Evolutionary conservation across 768 basidiomycete species (phyloP), one percentile per base, ranked within the genome.

Genomic region (Mycena venus): DNA sequence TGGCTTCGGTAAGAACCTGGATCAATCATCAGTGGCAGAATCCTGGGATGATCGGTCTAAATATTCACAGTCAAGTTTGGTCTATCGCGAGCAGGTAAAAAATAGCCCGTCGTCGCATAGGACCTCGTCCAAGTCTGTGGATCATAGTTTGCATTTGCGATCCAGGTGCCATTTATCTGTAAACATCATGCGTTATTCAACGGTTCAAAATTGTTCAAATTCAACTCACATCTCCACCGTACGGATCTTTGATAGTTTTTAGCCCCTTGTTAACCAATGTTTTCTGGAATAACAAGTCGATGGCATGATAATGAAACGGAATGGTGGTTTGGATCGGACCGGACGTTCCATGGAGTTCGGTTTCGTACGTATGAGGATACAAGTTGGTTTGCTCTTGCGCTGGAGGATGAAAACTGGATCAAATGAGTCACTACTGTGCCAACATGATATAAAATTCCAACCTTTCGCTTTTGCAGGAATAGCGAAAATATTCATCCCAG

Each of bases 401-500:
- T 10, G 83, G 80, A 29, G 78, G 77, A 70, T 81, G 78, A 60
- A 82, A 83, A 2, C 83, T 85, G n/a, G n/a, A n/a, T n/a, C n/a
- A n/a, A n/a, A n/a, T n/a, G n/a, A n/a, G n/a, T n/a, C n/a, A n/a
- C n/a, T n/a, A n/a, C n/a, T n/a, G n/a, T n/a, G n/a, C n/a, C n/a
- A n/a, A n/a, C n/a, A n/a, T n/a, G n/a, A n/a, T n/a, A n/a, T n/a
- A n/a, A 51, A 64, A 44, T 6, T 75, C 82, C 29, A 32, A 88
- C 87, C 76, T 86, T 75, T 86, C 85, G 10, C 82, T 77, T 63
- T 82, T 84, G 70, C 80, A 81, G 6, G 82, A 83, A 71, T 87
- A 86, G 58, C 85, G 83, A 10, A 80, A 65, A 64, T 83, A 87
- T 23, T 85, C 83, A 0, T 82, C 77, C 88, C 88, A 91, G 74